Base-by-base conservation (phyloP, 163 green algal species). In the Coccomyxa subellipsoidea region DNA sequence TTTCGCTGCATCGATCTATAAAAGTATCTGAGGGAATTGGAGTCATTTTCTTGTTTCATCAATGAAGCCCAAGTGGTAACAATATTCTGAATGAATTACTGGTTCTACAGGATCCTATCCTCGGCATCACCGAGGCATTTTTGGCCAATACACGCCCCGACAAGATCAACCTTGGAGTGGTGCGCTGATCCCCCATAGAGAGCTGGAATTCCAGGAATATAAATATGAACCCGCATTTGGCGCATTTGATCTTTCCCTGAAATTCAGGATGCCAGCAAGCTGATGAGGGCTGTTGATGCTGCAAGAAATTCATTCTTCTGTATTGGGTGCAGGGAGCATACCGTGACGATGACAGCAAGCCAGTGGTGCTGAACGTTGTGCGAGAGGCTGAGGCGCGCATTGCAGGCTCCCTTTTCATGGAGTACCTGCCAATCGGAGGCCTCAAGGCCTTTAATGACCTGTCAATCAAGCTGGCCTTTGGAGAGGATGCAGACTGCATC, bases 111-210 rank as follows among this genome's bases (percentile, higher is more conserved):
- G 66, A 73, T 73, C 66, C 66, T 18, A 73, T 73, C 66, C 66
- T 73, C 32, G 66, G 66, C 18, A 73, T 73, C 27, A 73, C 66
- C 15, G 66, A 73, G 66, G 66, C 66, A 35, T 73, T 34, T n/a
- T 23, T 73, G 38, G 82, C 83, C 66, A 78, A 80, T 27, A 88
- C 25, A 90, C 96, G 92, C 84, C 88, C 91, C 0, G 79, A 89
- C 31, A 96, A 97, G 83, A 94, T 98, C 38, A 97, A 97, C 86
- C 82, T 97, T 25, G 93, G 93, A 72, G 92, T 97, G 87, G 91
- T 94, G 70, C 1, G 71, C 47, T 38, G n/a, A 35, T 38, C 34
- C 88, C 84, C 29, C 40, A 54, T 39, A 35, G 38, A 47, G 4
- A 34, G 5, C 2, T 27, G 15, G 23, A 23, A 8, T 59, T 8